Percentiles rank a stretch among this genome's conserved stretches.
phyloP scores from a whole-genome alignment of 805 yeast species.

The Metschnikowia hibisci region DNA sequence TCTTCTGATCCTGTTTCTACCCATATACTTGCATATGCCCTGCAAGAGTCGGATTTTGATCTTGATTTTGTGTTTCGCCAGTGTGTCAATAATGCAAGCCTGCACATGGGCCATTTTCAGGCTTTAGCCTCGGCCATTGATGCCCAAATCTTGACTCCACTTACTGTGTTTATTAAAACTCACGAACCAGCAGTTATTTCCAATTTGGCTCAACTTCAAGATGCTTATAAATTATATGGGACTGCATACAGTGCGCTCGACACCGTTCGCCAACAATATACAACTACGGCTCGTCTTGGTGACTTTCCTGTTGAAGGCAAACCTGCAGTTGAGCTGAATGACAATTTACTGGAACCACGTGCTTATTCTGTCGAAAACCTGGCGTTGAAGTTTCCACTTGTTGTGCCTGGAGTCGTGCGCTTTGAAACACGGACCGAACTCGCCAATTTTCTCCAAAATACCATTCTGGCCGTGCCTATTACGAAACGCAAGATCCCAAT shows the following conservation, averaged over 20 bases:
- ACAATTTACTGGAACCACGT: neutral
- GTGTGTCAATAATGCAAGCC: constrained; percentile 8
- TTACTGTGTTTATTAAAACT: constrained; percentile 33
- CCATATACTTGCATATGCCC: neutral
- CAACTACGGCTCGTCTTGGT: constrained; percentile 28
- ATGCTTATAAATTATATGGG: constrained; percentile 25
- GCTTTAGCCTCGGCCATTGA: constrained; percentile 33
- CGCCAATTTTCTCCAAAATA: constrained; percentile 19
- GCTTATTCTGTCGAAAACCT: neutral
- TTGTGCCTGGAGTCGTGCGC: constrained; percentile 24
- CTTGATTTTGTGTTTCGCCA: constrained; percentile 15
- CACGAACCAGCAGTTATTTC: constrained; percentile 33
- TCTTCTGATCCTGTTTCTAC: neutral
- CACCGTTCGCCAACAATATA: constrained; percentile 26
- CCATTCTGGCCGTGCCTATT: constrained; percentile 24
- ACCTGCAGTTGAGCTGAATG: neutral
- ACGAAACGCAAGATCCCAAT: constrained; percentile 33
- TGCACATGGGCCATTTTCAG: constrained; percentile 17
- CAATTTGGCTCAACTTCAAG: constrained; percentile 22
- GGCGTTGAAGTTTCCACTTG: constrained; percentile 28
- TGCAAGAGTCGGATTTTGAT: constrained; percentile 4
- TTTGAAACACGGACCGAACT: constrained; percentile 20
- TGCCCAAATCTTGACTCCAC: constrained; percentile 27
- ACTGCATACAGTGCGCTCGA: constrained; percentile 25
- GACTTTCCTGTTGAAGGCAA: constrained; percentile 21